A percentile compares a stretch with the other conserved stretches of the same genome.
phyloP scores from a whole-genome alignment of 176 grass and related monocot species.

The Carex parvula region DNA sequence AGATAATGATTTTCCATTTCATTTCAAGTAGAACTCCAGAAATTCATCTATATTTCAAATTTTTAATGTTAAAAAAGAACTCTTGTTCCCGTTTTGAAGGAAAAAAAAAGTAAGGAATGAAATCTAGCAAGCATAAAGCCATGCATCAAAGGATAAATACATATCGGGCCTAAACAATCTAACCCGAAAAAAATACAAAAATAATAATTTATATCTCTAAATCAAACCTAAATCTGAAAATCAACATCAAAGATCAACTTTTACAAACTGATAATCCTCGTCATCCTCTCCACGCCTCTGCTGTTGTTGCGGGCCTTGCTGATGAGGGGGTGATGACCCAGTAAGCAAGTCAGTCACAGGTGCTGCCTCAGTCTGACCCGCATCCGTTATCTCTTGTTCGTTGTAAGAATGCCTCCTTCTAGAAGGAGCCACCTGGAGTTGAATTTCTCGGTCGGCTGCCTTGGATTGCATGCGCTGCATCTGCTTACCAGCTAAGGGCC shows the following conservation, averaged over 20 bases:
- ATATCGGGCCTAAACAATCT: background rate
- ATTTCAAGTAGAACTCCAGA: background rate
- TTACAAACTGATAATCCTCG: slow-evolving; percentile 37
- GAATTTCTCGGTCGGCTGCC: background rate
- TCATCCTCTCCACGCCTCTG: slow-evolving; percentile 8
- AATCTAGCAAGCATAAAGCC: background rate
- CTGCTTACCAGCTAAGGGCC: slow-evolving; percentile 17
- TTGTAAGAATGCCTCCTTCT: slow-evolving; percentile 17
- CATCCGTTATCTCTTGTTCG: slow-evolving; percentile 27
- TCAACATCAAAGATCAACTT: slow-evolving; percentile 37
- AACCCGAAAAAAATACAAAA: background rate
- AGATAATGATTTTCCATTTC: too few species aligned
- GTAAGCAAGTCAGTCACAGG: slow-evolving; percentile 28
- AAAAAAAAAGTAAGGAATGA: background rate
- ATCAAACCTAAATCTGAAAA: slow-evolving; percentile 7
- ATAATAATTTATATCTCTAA: background rate
- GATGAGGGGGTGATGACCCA: background rate
- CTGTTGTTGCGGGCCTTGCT: background rate
- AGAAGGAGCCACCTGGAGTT: slow-evolving; percentile 27
- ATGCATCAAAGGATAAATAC: background rate
- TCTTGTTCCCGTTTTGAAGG: background rate
- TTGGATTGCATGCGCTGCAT: slow-evolving; percentile 25
- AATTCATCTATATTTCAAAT: slow-evolving; percentile 1
- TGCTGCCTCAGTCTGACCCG: background rate
- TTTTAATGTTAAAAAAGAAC: background rate